Base-by-base conservation (phyloP, 2,329 filamentous ascomycete species). In the Aspergillus nomiae region DNA sequence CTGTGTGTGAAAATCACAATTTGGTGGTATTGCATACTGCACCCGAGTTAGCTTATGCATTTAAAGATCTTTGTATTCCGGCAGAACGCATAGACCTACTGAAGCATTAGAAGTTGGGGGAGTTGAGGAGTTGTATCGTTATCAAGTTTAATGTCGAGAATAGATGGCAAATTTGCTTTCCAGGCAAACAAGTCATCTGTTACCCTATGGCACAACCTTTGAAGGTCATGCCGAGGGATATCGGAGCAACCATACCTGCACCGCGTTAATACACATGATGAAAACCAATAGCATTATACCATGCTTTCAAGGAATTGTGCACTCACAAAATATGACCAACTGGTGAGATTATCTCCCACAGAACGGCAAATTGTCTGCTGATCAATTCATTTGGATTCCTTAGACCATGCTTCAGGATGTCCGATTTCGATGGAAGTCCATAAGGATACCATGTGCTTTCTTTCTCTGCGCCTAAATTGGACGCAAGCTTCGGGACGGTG, bases 311-410 rank as follows among this genome's bases (percentile, higher is more conserved):
- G 26, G 4, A 28, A 6, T 6, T 16, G 3, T 28, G 19, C 9
- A 10, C 75, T 59, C 61, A 79, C 75, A 82, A 65, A 32, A 81
- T 78, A 65, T 81, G 78, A 6, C 78, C 77, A 12, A 80, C 73
- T 0, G 79, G 78, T 19, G 78, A 78, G 19, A 81, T 77, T 58
- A 79, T 79, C 61, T 82, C 79, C 74, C 78, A 81, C 0, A 82
- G 66, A n/a, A 77, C 68, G 0, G 78, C 74, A 46, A 79, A 77
- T 63, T 78, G 76, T 21, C 74, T 70, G 57, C 72, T 75, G 21
- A 78, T 73, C n/a, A 77, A 62, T 30, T 77, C 76, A 34, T 68
- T 74, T 0, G 74, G 73, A 58, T 74, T 74, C 34, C 63, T 72
- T 36, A 78, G 58, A 32, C 70, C 51, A 24, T 28, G 34, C 26